phyloP scores from a whole-genome alignment of 192 early-diverging fungal species.

The Martensiomyces pterosporus region DNA sequence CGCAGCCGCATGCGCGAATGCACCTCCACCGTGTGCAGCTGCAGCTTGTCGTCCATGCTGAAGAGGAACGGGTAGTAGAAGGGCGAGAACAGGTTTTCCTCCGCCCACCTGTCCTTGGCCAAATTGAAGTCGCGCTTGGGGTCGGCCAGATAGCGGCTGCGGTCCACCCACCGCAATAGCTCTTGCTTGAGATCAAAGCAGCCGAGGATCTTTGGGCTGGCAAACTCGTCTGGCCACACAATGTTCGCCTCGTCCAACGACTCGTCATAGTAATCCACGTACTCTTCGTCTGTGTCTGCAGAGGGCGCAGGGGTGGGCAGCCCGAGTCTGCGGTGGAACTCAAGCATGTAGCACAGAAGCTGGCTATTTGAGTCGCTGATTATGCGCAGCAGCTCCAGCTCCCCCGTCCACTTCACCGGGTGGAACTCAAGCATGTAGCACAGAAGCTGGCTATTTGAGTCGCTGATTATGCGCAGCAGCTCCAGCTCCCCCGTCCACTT shows the following conservation, averaged over 20 bases:
- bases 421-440: slow-evolving; percentile 3
- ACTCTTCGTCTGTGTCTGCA: too few relatives aligned
- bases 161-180: slow-evolving; percentile 26
- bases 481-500: slow-evolving; percentile 32
- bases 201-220: slow-evolving; percentile 4
- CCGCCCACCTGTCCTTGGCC: slow-evolving; percentile 4
- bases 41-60: slow-evolving; percentile 8
- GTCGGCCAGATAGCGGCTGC: slow-evolving; percentile 7
- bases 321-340: background rate
- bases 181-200: slow-evolving; percentile 24
- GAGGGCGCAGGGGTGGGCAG: background rate
- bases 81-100: slow-evolving; percentile 19
- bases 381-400: slow-evolving; percentile 42
- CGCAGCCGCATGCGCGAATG: slow-evolving; percentile 29
- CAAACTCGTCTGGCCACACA: slow-evolving; percentile 5
- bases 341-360: slow-evolving; percentile 4
- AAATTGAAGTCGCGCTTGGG: background rate
- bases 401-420: slow-evolving; percentile 19
- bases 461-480: slow-evolving; percentile 29
- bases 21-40: slow-evolving; percentile 18
- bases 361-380: slow-evolving; percentile 16
- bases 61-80: slow-evolving; percentile 43
- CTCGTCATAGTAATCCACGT: too few relatives aligned
- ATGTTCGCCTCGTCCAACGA: background rate
- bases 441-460: slow-evolving; percentile 13